Evolutionary conservation across 2,329 filamentous ascomycete species (phyloP), one percentile per base, ranked within the genome.

Genomic region (Botryotinia convoluta): DNA sequence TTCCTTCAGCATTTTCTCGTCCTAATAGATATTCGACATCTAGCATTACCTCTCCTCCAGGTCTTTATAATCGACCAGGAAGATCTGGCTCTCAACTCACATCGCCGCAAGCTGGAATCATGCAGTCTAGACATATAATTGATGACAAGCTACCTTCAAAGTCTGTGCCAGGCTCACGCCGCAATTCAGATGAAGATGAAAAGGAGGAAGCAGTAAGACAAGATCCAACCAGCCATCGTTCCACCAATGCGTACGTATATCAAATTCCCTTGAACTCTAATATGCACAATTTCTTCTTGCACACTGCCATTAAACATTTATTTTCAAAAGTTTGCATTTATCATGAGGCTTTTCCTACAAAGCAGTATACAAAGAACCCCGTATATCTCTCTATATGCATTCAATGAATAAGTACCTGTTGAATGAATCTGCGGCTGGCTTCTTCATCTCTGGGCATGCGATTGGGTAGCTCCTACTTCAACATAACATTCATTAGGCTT

Each of bases 131-230:
- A 72, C 89, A 89, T 74, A 85, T 86, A 62, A 88, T 87, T 78
- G 87, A 91, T 77, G 89, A 91, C 74, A 87, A 88, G 71, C 84
- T 93, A 65, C 92, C 93, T 26, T 95, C 94, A 20, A 92, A 94
- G 77, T 98, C 95, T 39, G 91, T 97, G 69, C 94, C 95, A 64
- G 91, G 89, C 44, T 96, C 95, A 75, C 89, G 95, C 77, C 92
- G 95, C 77, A 97, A 97, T 81, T 98, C 95, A 71, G 92, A 98
- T 81, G 92, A 95, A 77, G 93, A 95, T 77, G 93, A 97, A 79
- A 94, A 95, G 80, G 92, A 94, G 80, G 90, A 92, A 77, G 89
- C 91, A 76, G 88, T 92, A 79, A 86, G 90, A 76, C 87, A 91
- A 81, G 87, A 91, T 78, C 86, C 89, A n/a, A 90, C 90, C 51